phyloP scores from a whole-genome alignment of 2,329 filamentous ascomycete genomes.

The Aureobasidium zeae region DNA sequence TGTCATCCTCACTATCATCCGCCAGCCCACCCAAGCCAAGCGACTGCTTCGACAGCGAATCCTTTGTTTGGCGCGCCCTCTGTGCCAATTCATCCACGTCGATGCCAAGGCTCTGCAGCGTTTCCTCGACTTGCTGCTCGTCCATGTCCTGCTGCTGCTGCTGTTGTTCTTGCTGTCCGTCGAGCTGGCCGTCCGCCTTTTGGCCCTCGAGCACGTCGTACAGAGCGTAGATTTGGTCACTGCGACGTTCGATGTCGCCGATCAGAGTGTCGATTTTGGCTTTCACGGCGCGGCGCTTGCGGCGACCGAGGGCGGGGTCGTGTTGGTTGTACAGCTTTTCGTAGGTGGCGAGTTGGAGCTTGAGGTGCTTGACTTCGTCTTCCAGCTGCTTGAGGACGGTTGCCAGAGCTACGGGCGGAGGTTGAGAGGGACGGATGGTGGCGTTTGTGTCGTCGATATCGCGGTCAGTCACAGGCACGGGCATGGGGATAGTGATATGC shows the following conservation, averaged over 20 bases:
- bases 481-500: conserved; percentile 32
- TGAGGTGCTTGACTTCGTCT: conserved; percentile 70
- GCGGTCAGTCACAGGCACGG: conserved; percentile 27
- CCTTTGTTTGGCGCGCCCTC: background rate
- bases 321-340: conserved; percentile 55
- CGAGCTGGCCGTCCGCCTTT: conserved; percentile 50
- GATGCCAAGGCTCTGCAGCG: conserved; percentile 33
- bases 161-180: conserved; percentile 20
- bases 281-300: conserved; percentile 53
- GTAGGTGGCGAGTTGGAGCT: conserved; percentile 55
- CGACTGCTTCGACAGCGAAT: too few species aligned
- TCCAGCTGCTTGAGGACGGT: conserved; percentile 74
- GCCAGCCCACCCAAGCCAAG: conserved; percentile 20
- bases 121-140: conserved; percentile 35
- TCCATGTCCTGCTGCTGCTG: conserved; percentile 19
- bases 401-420: conserved; percentile 63
- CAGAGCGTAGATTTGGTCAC: conserved; percentile 70
- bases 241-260: conserved; percentile 59
- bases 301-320: conserved; percentile 57
- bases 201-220: conserved; percentile 79
- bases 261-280: conserved; percentile 53
- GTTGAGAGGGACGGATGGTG: conserved; percentile 52
- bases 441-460: conserved; percentile 44
- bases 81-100: conserved; percentile 27
- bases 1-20: conserved; percentile 18